These are phyloP conservation scores for Pouteria campechiana DNA, from an alignment of 179 eudicot genomes.

Conservation along the genomic window DNA sequence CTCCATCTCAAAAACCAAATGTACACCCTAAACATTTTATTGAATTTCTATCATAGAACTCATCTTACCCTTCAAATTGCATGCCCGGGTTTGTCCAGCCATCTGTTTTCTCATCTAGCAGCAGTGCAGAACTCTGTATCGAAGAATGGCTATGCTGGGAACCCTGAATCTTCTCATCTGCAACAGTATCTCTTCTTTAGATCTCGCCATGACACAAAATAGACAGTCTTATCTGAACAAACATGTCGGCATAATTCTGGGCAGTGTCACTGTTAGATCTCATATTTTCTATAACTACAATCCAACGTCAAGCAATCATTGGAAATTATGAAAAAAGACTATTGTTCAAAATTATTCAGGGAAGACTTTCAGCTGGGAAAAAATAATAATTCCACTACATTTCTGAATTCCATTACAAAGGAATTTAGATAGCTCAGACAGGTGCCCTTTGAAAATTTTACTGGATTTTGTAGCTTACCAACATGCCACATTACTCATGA, in stretches of 20 bases:
- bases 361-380: no score
- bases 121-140: conserved; percentile 17
- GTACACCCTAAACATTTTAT: background rate
- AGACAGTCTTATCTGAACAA: conserved; percentile 1
- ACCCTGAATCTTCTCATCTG: conserved; percentile 77
- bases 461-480: no score
- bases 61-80: conserved; percentile 63
- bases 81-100: conserved; percentile 11
- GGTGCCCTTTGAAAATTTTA: no score
- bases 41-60: conserved; percentile 7
- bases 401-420: no score
- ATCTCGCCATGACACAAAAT: conserved; percentile 9
- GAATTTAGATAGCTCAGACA: no score
- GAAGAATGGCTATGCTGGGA: conserved; percentile 17
- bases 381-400: no score
- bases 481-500: no score
- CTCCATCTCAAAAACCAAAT: no score
- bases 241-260: background rate
- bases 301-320: conserved; percentile 5
- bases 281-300: background rate
- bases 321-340: conserved; percentile 2
- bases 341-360: no score
- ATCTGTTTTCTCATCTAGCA: conserved; percentile 17
- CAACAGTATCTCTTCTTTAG: conserved; percentile 47
- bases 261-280: background rate